Conservation (phyloP, 345 rosid species). For the Brassica cretica region DNA sequence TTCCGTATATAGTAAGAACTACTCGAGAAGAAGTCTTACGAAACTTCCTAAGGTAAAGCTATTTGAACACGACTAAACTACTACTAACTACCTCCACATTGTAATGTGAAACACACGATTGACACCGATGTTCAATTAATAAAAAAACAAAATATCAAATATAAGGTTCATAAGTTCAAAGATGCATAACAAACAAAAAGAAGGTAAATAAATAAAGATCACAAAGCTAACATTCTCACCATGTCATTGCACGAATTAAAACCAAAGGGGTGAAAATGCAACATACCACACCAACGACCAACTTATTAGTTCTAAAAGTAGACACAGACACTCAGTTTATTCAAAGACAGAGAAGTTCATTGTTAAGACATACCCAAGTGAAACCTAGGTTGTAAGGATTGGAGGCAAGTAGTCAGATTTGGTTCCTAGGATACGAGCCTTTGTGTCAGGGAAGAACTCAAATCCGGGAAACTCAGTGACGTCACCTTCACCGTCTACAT, state of each 20-base stretch:
- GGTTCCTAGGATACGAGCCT: slow-evolving; percentile 79
- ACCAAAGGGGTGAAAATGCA: slow-evolving; percentile 20
- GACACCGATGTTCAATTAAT: not conserved
- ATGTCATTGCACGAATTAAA: slow-evolving; percentile 26
- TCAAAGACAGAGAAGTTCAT: slow-evolving; percentile 18
- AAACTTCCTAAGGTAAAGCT: slow-evolving; percentile 2
- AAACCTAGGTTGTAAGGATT: slow-evolving; percentile 75
- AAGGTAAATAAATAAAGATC: not conserved
- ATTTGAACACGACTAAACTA: not conserved
- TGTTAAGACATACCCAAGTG: slow-evolving; percentile 12
- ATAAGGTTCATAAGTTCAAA: slow-evolving; percentile 20
- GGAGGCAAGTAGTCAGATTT: slow-evolving; percentile 93
- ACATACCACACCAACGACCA: slow-evolving; percentile 28
- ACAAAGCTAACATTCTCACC: slow-evolving; percentile 32
- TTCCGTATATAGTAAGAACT: slow-evolving; percentile 13
- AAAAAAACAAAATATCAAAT: slow-evolving; percentile 1
- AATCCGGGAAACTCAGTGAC: slow-evolving; percentile 70
- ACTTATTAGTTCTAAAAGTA: slow-evolving; percentile 31
- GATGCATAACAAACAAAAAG: slow-evolving; percentile 4
- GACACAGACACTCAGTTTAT: slow-evolving; percentile 22
- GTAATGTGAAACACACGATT: not conserved
- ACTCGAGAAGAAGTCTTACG: slow-evolving; percentile 11
- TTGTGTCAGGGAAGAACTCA: slow-evolving; percentile 86
- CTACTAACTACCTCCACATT: not conserved
- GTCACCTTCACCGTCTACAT: slow-evolving; percentile 59